Conservation (phyloP, 2,329 filamentous ascomycete genomes). For the Sordariomycetes sp. region DNA sequence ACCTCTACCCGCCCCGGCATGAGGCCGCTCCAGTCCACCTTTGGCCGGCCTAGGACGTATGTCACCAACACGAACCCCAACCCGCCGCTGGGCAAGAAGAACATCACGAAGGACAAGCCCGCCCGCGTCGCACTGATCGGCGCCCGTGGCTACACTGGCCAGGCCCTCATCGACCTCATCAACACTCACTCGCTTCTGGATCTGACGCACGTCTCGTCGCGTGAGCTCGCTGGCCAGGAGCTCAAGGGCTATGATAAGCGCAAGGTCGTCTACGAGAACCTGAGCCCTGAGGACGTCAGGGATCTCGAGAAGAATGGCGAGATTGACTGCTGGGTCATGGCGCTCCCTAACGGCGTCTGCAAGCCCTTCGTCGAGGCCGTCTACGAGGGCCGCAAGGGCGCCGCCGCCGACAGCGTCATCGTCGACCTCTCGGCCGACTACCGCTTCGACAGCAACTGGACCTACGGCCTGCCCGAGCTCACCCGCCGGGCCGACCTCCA, state of each 20-base stretch:
- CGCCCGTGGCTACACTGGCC: slow-evolving; percentile 87
- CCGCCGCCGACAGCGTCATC: slow-evolving; percentile 58
- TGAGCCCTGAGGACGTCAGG: slow-evolving; percentile 76
- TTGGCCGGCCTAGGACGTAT: slow-evolving; percentile 11
- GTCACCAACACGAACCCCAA: slow-evolving; percentile 70
- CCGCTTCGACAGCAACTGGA: slow-evolving; percentile 77
- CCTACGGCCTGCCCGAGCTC: slow-evolving; percentile 83
- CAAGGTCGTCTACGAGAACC: slow-evolving; percentile 84
- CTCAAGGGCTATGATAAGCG: slow-evolving; percentile 86
- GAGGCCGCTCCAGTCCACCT: background rate
- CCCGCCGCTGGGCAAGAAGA: slow-evolving; percentile 80
- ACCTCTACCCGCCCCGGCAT: slow-evolving; percentile 32
- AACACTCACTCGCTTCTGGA: slow-evolving; percentile 86
- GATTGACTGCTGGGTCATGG: slow-evolving; percentile 97
- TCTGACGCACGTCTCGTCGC: slow-evolving; percentile 82
- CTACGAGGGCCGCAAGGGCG: slow-evolving; percentile 44
- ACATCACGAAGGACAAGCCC: slow-evolving; percentile 69
- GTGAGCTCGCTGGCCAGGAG: slow-evolving; percentile 79
- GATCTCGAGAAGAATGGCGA: slow-evolving; percentile 74
- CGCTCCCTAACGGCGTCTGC: slow-evolving; percentile 89
- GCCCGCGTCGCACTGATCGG: slow-evolving; percentile 81
- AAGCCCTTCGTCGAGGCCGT: slow-evolving; percentile 89
- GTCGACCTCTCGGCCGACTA: slow-evolving; percentile 96
- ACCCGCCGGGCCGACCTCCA: slow-evolving; percentile 67
- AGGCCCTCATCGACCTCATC: slow-evolving; percentile 77